Conservation (phyloP, 345 rosid species). For the Stellera chamaejasme region DNA sequence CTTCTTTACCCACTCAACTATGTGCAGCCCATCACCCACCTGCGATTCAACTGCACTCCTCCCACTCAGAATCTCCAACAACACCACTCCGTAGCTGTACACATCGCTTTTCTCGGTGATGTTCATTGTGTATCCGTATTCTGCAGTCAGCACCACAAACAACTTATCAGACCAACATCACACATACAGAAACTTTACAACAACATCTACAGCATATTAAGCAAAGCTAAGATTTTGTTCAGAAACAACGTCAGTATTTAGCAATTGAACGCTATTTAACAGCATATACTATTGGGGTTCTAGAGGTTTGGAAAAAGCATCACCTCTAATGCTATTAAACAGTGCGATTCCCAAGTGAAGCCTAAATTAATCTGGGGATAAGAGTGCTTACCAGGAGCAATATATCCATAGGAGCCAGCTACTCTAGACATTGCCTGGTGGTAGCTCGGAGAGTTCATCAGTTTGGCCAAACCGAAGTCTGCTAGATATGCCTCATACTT, state of each 20-base stretch:
- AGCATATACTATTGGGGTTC: too few relatives aligned
- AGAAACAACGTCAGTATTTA: too few relatives aligned
- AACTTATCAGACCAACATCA: neutral
- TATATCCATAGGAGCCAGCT: conserved; percentile 92
- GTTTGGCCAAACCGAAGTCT: conserved; percentile 84
- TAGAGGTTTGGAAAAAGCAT: too few relatives aligned
- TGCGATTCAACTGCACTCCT: conserved; percentile 73
- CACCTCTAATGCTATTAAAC: neutral
- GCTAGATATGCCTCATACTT: conserved; percentile 78
- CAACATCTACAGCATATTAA: neutral
- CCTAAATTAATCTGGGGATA: neutral
- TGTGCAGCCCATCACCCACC: conserved; percentile 70
- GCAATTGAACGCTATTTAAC: too few relatives aligned
- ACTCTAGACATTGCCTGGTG: conserved; percentile 77
- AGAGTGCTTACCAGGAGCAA: conserved; percentile 77
- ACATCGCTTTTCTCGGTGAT: conserved; percentile 96
- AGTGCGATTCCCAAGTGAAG: neutral
- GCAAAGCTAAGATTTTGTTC: too few relatives aligned
- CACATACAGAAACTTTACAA: neutral
- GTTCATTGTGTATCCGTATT: conserved; percentile 93
- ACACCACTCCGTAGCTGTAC: conserved; percentile 86
- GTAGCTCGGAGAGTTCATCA: conserved; percentile 72
- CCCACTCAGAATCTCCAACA: conserved; percentile 79
- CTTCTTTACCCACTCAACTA: conserved; percentile 93
- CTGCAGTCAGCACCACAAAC: conserved; percentile 29